A percentile compares a stretch with the other conserved stretches of the same genome.
These are phyloP conservation scores for Geotrichum cucujoidarum DNA, from an alignment of 1,139 yeast species.

Conservation along the genomic window DNA sequence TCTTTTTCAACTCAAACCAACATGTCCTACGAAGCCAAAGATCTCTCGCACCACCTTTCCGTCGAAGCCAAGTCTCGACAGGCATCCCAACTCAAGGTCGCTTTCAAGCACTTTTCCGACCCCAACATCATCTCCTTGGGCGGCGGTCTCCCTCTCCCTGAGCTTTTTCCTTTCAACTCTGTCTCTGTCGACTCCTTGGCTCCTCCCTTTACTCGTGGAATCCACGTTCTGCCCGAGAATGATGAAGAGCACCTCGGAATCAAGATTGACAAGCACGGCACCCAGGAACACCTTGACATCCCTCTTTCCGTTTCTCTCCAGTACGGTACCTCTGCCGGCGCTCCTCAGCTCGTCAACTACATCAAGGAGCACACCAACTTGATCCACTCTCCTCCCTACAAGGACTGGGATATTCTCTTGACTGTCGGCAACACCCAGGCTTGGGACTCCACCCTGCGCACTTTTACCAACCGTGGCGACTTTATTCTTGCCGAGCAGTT, in stretches of 20 bases:
- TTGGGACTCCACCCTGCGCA: conserved; percentile 81
- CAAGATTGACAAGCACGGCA: conserved; percentile 8
- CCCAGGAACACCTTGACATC: conserved; percentile 43
- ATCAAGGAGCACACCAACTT: conserved; percentile 70
- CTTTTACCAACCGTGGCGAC: conserved; percentile 76
- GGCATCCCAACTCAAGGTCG: conserved; percentile 76
- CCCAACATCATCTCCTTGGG: conserved; percentile 86
- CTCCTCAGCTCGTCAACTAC: conserved; percentile 60
- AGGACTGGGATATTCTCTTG: conserved; percentile 60
- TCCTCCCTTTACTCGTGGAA: conserved; percentile 72
- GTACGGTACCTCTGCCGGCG: conserved; percentile 84
- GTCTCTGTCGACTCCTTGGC: conserved; percentile 64
- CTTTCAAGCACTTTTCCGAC: conserved; percentile 67
- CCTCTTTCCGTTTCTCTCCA: conserved; percentile 84
- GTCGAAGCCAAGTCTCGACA: conserved; percentile 72
- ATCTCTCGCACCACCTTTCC: conserved; percentile 70
- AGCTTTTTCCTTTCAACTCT: conserved; percentile 86
- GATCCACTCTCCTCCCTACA: conserved; percentile 57
- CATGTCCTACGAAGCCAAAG: conserved; percentile 44
- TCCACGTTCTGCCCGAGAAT: conserved; percentile 60
- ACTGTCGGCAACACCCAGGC: conserved; percentile 83
- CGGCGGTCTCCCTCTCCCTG: conserved; percentile 90
- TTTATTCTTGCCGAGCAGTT: conserved; percentile 75
- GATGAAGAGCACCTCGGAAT: conserved; percentile 38
- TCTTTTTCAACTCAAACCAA: not conserved